These are phyloP conservation scores for Chenopodium album DNA, from an alignment of 148 eudicot species.

Conservation along the genomic window DNA sequence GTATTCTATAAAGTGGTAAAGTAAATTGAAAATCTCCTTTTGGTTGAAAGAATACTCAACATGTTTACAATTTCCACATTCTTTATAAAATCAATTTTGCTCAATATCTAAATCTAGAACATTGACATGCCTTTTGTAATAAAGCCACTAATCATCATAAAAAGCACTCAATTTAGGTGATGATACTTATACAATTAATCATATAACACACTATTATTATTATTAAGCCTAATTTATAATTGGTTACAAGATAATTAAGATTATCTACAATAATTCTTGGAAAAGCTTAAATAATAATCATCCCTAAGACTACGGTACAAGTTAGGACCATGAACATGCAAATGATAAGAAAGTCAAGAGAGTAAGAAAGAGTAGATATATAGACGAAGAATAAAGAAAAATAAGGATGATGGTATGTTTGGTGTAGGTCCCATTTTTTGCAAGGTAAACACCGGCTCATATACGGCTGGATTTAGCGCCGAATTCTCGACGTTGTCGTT, in stretches of 20 bases:
- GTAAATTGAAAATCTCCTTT: no score
- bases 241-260: not conserved
- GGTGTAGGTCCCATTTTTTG: slow-evolving; percentile 45
- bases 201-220: no score
- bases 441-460: slow-evolving; percentile 44
- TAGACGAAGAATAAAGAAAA: not conserved
- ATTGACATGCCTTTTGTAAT: not conserved
- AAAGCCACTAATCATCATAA: not conserved
- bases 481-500: slow-evolving; percentile 8
- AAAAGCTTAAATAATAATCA: no score
- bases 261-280: no score
- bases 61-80: no score
- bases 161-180: not conserved
- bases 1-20: no score
- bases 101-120: no score
- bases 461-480: slow-evolving; percentile 36
- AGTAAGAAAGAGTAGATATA: not conserved
- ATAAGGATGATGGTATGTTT: not conserved
- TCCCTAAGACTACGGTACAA: not conserved
- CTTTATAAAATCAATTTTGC: no score
- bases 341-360: slow-evolving; percentile 19
- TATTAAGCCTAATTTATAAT: no score
- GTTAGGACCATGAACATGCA: slow-evolving; percentile 19
- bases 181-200: no score
- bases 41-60: no score